Evolutionary conservation across 352 stramenopile species (phyloP).

Genomic region (Phytophthora brassicae): DNA sequence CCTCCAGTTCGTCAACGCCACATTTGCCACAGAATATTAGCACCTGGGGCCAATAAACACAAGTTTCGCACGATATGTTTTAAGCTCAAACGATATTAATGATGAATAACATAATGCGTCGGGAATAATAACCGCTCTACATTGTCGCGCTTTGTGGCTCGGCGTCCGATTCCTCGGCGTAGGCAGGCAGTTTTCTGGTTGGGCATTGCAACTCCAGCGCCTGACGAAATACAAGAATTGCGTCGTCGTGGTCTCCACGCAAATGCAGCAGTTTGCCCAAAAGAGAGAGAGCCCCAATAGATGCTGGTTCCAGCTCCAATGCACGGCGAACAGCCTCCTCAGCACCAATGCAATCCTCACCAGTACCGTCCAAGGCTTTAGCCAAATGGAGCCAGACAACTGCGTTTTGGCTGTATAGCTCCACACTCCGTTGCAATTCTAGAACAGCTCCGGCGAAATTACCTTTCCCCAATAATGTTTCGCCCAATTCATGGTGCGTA

Average conservation of each 20-base stretch:
- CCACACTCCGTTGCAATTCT: conserved; percentile 47
- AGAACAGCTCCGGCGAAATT: conserved; percentile 40
- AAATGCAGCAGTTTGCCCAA: conserved; percentile 64
- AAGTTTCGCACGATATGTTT: too few relatives aligned
- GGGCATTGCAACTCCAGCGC: conserved; percentile 61
- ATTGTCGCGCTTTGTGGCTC: conserved; percentile 27
- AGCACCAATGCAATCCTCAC: conserved; percentile 34
- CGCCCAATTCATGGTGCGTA: conserved; percentile 56
- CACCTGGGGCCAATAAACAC: neutral
- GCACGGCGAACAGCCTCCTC: conserved; percentile 56
- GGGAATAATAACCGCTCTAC: conserved; percentile 21
- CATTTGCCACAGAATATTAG: conserved; percentile 51
- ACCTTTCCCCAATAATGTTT: conserved; percentile 46
- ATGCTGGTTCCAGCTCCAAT: conserved; percentile 45
- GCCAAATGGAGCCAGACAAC: conserved; percentile 58
- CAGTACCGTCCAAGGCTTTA: conserved; percentile 57
- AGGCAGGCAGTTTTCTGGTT: conserved; percentile 8
- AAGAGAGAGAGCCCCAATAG: conserved; percentile 58
- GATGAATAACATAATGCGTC: conserved; percentile 18
- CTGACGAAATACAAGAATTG: conserved; percentile 62
- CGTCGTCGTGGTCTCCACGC: conserved; percentile 68
- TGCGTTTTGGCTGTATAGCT: conserved; percentile 40
- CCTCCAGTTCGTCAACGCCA: conserved; percentile 51
- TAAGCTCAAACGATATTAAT: conserved; percentile 13
- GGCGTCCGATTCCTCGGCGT: conserved; percentile 6